Percentiles rank a stretch among this genome's conserved stretches.
These are phyloP conservation scores for Vanilla planifolia DNA, from an alignment of 106 monocot species.

Conservation along the genomic window DNA sequence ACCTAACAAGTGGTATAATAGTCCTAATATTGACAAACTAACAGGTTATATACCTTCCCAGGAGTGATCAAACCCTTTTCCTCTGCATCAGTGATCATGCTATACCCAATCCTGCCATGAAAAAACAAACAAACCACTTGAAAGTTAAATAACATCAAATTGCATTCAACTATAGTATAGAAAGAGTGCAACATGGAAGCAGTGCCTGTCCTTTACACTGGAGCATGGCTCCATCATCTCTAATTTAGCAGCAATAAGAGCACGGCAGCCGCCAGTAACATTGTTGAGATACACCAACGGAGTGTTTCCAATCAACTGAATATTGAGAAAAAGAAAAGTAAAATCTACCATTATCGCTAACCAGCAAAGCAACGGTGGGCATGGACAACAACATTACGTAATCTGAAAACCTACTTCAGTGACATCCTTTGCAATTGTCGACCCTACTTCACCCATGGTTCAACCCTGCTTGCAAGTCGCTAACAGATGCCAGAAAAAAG, in stretches of 20 bases:
- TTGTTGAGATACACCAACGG: slow-evolving; percentile 86
- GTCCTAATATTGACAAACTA: not conserved
- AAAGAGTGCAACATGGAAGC: not conserved
- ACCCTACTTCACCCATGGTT: slow-evolving; percentile 30
- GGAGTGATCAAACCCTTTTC: slow-evolving; percentile 73
- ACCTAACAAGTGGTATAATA: too few species aligned
- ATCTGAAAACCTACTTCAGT: slow-evolving; percentile 42
- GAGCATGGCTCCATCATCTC: slow-evolving; percentile 94
- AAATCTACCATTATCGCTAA: not conserved
- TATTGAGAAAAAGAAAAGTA: not conserved
- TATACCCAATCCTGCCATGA: slow-evolving; percentile 88
- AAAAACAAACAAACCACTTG: not conserved
- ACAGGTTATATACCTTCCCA: slow-evolving; percentile 38
- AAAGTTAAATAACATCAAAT: not conserved
- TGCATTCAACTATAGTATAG: not conserved
- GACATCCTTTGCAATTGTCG: slow-evolving; percentile 59
- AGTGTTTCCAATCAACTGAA: slow-evolving; percentile 78
- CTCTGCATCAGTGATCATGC: slow-evolving; percentile 94
- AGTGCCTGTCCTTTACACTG: slow-evolving; percentile 78
- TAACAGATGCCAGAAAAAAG: too few species aligned
- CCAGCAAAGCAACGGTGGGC: not conserved
- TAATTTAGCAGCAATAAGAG: slow-evolving; percentile 74
- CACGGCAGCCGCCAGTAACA: slow-evolving; percentile 50
- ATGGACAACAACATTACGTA: not conserved
- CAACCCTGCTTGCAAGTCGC: not conserved